These are phyloP conservation scores for Erucastrum elatum DNA, from an alignment of 345 rosid genomes.

Conservation along the genomic window DNA sequence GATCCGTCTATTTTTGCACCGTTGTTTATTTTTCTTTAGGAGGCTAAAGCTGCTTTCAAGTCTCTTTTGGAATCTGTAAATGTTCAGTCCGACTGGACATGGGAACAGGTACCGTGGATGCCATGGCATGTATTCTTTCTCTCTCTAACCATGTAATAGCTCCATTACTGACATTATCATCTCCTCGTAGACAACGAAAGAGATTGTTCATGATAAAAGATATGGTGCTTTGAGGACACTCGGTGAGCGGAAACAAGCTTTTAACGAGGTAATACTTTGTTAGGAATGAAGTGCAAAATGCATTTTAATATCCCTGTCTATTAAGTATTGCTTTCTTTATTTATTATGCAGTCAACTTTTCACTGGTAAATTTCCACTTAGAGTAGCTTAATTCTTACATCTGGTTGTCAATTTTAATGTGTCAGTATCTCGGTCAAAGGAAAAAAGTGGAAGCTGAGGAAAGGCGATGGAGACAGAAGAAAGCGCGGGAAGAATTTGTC, in stretches of 20 bases:
- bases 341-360: slow-evolving; percentile 11
- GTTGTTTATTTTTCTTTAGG: slow-evolving; percentile 46
- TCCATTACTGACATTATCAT: slow-evolving; percentile 34
- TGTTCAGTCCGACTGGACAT: slow-evolving; percentile 93
- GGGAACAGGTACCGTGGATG: slow-evolving; percentile 85
- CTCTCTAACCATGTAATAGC: slow-evolving; percentile 11
- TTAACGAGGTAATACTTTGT: slow-evolving; percentile 74
- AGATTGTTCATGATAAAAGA: slow-evolving; percentile 81
- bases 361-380: slow-evolving; percentile 9
- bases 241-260: slow-evolving; percentile 98
- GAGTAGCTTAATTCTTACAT: slow-evolving; percentile 17
- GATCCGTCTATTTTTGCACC: slow-evolving; percentile 2
- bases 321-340: not conserved
- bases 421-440: slow-evolving; percentile 93
- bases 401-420: slow-evolving; percentile 22
- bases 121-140: not conserved
- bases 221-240: slow-evolving; percentile 87
- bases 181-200: slow-evolving; percentile 70
- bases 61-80: slow-evolving; percentile 82
- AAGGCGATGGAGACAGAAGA: slow-evolving; percentile 89
- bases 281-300: slow-evolving; percentile 4
- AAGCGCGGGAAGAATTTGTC: slow-evolving; percentile 84
- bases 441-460: slow-evolving; percentile 95
- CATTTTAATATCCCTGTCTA: not conserved
- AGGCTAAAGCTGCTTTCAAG: slow-evolving; percentile 98